Evolutionary conservation across 768 basidiomycete species (phyloP).

Genomic region (Amanita jacksonii): DNA sequence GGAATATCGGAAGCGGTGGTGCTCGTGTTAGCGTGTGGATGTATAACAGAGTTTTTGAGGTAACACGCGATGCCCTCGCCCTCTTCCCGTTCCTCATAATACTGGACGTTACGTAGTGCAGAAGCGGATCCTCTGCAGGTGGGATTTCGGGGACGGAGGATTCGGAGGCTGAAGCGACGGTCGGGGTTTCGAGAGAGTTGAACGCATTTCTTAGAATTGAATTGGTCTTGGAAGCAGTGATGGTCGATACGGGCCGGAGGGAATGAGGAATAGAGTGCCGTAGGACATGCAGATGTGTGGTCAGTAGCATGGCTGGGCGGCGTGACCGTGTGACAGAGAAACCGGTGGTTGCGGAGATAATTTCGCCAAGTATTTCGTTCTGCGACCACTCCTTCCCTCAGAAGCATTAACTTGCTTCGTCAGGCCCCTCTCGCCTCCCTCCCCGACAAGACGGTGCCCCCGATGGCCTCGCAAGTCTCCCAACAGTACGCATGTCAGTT

Average conservation of each 20-base stretch:
- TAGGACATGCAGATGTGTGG: background rate
- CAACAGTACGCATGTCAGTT: slow-evolving; percentile 82
- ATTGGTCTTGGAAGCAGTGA: background rate
- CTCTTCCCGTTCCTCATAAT: slow-evolving; percentile 60
- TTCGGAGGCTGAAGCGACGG: background rate
- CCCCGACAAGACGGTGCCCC: slow-evolving; percentile 18
- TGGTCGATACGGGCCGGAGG: background rate
- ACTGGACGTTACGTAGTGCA: slow-evolving; percentile 53
- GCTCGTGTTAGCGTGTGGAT: slow-evolving; percentile 68
- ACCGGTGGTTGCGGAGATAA: too few relatives aligned
- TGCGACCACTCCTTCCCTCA: slow-evolving; percentile 23
- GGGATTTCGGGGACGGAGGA: slow-evolving; percentile 44
- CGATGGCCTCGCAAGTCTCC: slow-evolving; percentile 66
- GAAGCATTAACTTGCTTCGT: slow-evolving; percentile 90
- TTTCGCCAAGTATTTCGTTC: slow-evolving; percentile 12
- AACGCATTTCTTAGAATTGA: background rate
- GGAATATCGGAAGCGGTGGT: slow-evolving; percentile 73
- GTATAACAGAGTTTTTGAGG: slow-evolving; percentile 55
- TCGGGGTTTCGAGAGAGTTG: background rate
- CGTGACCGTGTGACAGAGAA: slow-evolving; percentile 1
- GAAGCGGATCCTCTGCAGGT: slow-evolving; percentile 66
- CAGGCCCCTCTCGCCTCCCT: slow-evolving; percentile 26
- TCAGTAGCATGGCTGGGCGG: background rate
- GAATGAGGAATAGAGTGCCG: background rate
- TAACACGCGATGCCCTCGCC: slow-evolving; percentile 44